A percentile compares a stretch with the other conserved stretches of the same genome.
Conservation (phyloP, 352 stramenopile genomes). For the Blastocystis sp. region DNA sequence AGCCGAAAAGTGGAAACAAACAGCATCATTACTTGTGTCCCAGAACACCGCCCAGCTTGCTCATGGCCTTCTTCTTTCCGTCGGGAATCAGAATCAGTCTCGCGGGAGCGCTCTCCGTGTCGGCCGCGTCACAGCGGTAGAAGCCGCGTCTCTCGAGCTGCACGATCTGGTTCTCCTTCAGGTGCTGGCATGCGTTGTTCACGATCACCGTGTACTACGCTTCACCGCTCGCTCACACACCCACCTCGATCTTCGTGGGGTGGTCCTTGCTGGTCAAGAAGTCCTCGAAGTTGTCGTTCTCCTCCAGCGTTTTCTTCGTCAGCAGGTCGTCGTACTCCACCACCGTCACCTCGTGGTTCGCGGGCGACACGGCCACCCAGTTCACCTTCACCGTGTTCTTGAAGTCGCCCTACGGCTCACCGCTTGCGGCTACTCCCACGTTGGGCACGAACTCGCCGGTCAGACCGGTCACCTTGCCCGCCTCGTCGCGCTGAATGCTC, state of each 20-base stretch:
- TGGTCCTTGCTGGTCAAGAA: slow-evolving; percentile 84
- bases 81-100: slow-evolving; percentile 97
- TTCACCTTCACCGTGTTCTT: slow-evolving; percentile 82
- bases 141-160: slow-evolving; percentile 96
- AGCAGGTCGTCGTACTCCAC: slow-evolving; percentile 98
- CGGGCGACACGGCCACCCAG: slow-evolving; percentile 86
- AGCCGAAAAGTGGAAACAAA: background rate
- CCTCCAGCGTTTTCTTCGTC: slow-evolving; percentile 95
- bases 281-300: slow-evolving; percentile 94
- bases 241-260: slow-evolving; percentile 85
- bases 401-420: slow-evolving; percentile 75
- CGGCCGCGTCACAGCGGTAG: slow-evolving; percentile 86
- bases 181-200: slow-evolving; percentile 89
- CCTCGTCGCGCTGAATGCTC: slow-evolving; percentile 74
- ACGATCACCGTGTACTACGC: slow-evolving; percentile 79
- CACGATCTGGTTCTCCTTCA: slow-evolving; percentile 90
- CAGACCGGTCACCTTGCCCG: slow-evolving; percentile 73
- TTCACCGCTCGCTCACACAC: background rate
- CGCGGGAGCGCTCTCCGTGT: slow-evolving; percentile 73
- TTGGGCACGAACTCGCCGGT: slow-evolving; percentile 78
- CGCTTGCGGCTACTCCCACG: background rate
- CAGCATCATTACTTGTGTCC: slow-evolving; percentile 69
- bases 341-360: slow-evolving; percentile 77
- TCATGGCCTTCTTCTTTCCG: slow-evolving; percentile 85
- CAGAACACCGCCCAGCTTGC: slow-evolving; percentile 66